Base-by-base conservation (phyloP, 345 rosid species). In the Salix udensis region DNA sequence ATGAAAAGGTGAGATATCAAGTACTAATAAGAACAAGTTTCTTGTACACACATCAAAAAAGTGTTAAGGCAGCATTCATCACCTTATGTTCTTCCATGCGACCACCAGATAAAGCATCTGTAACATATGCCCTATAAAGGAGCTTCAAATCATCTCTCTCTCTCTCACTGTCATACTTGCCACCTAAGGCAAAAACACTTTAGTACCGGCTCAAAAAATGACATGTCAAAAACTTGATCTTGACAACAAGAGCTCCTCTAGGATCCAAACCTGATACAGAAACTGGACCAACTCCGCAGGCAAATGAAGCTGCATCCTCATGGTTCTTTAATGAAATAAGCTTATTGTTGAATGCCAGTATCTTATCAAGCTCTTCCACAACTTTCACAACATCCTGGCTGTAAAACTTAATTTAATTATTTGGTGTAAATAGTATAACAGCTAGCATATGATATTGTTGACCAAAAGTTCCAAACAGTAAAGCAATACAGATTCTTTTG, bases 71-170 rank as follows among this genome's bases (percentile, higher is more conserved):
- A 66, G 16, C 15, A 50, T 75, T 68, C 44, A 40, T 86, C 85
- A 94, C 98, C 98, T 94, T 96, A 69, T 83, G 79, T 71, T 84
- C 92, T 83, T 85, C 96, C 84, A 94, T 81, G 76, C 80, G 87
- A 79, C 99, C 98, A 84, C 84, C 75, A 21, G 97, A 91, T 81
- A 96, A 80, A 76, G 97, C 88, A 82, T 92, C 97, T 77, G 94
- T 82, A 44, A 88, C 83, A 83, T 91, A 96, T 69, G 93, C 91
- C 87, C 93, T 90, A 73, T 91, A 94, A 34, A 96, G 99, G 24
- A 92, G 97, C 89, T 92, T 94, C 85, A 96, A 86, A 78, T 94
- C 97, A 84, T 91, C 97, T 85, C 85, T 94, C 85, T 90, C 88
- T 86, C 93, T 88, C 83, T 96, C 98, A 69, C 66, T 84, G 74